These are phyloP conservation scores for Cordyceps farinosa DNA, from an alignment of 2,329 filamentous ascomycete genomes.

Conservation along the genomic window DNA sequence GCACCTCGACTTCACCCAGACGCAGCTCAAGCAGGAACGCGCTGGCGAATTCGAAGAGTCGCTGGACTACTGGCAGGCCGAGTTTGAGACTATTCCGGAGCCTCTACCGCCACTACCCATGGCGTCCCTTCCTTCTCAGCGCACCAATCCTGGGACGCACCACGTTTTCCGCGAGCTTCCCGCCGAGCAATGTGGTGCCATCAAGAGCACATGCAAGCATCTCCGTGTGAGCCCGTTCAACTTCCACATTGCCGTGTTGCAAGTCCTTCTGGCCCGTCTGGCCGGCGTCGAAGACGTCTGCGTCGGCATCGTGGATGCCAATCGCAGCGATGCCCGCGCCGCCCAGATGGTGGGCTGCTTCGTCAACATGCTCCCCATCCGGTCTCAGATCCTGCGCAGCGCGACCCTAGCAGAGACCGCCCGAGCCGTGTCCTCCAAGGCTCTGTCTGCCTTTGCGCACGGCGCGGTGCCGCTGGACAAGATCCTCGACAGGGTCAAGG, in stretches of 20 bases:
- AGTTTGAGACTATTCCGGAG: conserved; percentile 23
- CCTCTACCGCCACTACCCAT: conserved; percentile 31
- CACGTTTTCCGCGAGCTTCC: conserved; percentile 16
- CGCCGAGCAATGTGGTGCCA: background rate
- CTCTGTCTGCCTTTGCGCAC: conserved; percentile 37
- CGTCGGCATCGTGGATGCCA: conserved; percentile 48
- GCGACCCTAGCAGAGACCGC: conserved; percentile 18
- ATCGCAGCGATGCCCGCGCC: conserved; percentile 34
- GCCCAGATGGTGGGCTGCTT: conserved; percentile 41
- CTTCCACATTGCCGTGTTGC: conserved; percentile 41
- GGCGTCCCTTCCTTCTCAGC: background rate
- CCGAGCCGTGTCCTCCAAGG: conserved; percentile 21
- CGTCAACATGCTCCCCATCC: conserved; percentile 47
- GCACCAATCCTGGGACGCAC: conserved; percentile 19
- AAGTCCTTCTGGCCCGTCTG: conserved; percentile 35
- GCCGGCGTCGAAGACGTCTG: conserved; percentile 35
- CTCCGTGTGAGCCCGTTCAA: conserved; percentile 36
- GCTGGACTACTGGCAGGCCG: conserved; percentile 33
- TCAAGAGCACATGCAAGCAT: conserved; percentile 24
- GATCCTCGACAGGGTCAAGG: conserved; percentile 41
- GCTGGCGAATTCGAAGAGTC: conserved; percentile 28
- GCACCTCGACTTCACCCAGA: conserved; percentile 30
- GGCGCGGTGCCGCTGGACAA: conserved; percentile 47
- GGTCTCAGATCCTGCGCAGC: conserved; percentile 29
- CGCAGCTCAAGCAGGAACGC: conserved; percentile 29